Conservation (phyloP, 306 rosid genomes). For the Calophaca sinica region DNA sequence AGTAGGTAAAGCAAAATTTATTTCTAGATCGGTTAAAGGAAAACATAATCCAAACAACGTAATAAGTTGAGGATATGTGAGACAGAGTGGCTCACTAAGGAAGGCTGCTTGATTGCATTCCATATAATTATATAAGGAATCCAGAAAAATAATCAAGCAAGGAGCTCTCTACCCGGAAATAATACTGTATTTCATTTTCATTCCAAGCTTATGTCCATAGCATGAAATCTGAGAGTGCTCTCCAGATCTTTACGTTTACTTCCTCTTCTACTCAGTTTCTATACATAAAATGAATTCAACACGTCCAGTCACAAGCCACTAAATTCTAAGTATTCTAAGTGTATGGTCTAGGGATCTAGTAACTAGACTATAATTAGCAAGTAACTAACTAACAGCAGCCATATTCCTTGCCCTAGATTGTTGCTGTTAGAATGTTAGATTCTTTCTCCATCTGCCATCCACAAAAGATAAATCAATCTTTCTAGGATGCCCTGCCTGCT, state of each 20-base stretch:
- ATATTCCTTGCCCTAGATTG: slow-evolving; percentile 6
- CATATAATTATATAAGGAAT: not conserved
- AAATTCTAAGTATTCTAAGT: not conserved
- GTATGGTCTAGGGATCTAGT: not conserved
- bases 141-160: not conserved
- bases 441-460: not conserved
- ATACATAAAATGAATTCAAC: not conserved
- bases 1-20: not conserved
- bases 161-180: slow-evolving; percentile 23
- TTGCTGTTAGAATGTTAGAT: slow-evolving; percentile 2
- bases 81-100: not conserved
- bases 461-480: too few species aligned
- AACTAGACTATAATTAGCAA: slow-evolving; percentile 1
- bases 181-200: slow-evolving; percentile 8
- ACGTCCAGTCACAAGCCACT: not conserved
- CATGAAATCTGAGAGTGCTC: too few species aligned
- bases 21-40: too few species aligned
- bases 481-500: not conserved
- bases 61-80: slow-evolving; percentile 9
- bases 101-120: slow-evolving; percentile 2
- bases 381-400: slow-evolving; percentile 2
- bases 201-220: not conserved
- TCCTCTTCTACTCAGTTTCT: not conserved
- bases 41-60: not conserved
- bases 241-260: too few species aligned